Base-by-base conservation (phyloP, 1,139 yeast genomes). In the Arxiozyma telluris region DNA sequence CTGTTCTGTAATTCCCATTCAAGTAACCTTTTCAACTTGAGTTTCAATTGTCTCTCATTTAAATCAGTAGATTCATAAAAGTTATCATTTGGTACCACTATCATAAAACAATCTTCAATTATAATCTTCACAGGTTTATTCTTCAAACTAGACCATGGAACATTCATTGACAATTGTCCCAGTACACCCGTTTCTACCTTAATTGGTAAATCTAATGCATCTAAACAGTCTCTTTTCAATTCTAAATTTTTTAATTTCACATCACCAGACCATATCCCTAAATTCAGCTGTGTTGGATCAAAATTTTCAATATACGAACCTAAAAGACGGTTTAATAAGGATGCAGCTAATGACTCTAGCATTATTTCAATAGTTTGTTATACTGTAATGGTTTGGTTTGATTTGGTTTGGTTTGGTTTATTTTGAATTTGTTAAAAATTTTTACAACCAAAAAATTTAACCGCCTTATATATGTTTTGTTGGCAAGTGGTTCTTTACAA, bases 191-290 rank as follows among this genome's bases (percentile, higher is more conserved):
- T 88, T 58, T 81, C 79, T n/a, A 94, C 94, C 67, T 90, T 89
- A 44, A 93, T 73, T 0, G 98, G 98, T 49, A 94, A 73, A 59
- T 86, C 82, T 61, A 93, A 78, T 64, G 86, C 80, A 68, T 93
- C 98, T 49, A 94, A 75, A 9, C 97, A 91, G 69, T 79, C 76
- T 38, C 68, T 71, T 70, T 88, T 88, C 56, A 94, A 75, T 58
- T 85, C 79, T 58, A 94, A 76, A 67, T 91, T 83, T 59, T 78
- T 78, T 52, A 94, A 75, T 67, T 88, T 89, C 49, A 91, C 98
- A 75, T 93, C 98, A 38, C 99, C 99, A 64, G 93, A 83, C 96
- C 98, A 91, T 46, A 94, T 91, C 2, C 98, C 98, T 55, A 93
- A 91, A 64, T 93, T 90, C 65, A 93, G 74, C 66, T 91, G 97